Evolutionary conservation across 139 green algal species (phyloP).

Genomic region (Coelastrella sp.): DNA sequence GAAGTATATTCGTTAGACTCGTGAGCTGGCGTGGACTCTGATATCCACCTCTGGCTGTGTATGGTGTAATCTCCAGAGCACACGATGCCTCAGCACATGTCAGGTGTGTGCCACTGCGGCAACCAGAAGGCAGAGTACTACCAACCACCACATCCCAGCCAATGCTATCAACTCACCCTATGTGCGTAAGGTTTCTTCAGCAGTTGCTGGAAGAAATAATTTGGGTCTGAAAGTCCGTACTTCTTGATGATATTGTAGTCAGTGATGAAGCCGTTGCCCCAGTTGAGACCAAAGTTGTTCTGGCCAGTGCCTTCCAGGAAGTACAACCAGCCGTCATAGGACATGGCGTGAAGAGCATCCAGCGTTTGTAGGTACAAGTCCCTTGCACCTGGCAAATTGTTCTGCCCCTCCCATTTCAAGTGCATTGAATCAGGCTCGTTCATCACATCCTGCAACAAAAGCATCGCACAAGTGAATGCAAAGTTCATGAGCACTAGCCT

Average conservation of each 20-base stretch:
- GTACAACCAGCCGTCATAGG: conserved; percentile 17
- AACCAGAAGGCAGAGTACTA: too few species aligned
- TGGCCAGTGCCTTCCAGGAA: conserved; percentile 47
- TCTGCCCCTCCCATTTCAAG: conserved; percentile 28
- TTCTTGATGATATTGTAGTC: conserved; percentile 42
- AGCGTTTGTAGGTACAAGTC: conserved; percentile 39
- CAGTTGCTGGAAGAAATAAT: conserved; percentile 43
- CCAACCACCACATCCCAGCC: too few species aligned
- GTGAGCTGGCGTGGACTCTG: too few species aligned
- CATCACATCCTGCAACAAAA: conserved; percentile 21
- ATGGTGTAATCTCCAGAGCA: too few species aligned
- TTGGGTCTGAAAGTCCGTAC: conserved; percentile 33
- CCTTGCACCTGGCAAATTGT: neutral
- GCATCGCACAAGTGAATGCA: too few species aligned
- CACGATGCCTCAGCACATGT: too few species aligned
- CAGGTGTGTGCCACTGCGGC: too few species aligned
- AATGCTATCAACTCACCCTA: neutral
- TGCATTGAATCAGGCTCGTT: conserved; percentile 51
- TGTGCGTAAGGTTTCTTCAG: conserved; percentile 30
- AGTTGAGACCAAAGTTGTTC: conserved; percentile 48
- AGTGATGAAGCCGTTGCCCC: conserved; percentile 14
- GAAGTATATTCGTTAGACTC: too few species aligned
- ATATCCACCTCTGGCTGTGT: too few species aligned
- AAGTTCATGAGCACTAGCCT: too few species aligned
- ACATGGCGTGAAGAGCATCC: conserved; percentile 18